Evolutionary conservation across 306 rosid species (phyloP).

Genomic region (Casuarina equisetifolia): DNA sequence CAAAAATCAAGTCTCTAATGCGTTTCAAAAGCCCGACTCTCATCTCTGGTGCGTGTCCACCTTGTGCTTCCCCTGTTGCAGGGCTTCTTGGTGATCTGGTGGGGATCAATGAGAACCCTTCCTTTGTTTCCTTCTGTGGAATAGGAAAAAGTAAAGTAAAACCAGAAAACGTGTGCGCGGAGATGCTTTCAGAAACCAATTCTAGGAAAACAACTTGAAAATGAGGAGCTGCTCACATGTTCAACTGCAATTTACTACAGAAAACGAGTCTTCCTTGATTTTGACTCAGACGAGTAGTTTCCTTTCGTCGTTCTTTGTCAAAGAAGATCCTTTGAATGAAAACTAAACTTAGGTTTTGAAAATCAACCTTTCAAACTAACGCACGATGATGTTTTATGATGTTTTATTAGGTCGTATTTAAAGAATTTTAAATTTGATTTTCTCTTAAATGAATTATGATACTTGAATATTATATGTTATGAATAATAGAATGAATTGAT

Average conservation of each 20-base stretch:
- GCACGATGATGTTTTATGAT: no score
- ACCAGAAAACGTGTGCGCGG: neutral
- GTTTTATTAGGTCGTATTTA: no score
- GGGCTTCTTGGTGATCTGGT: neutral
- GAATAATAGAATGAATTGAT: no score
- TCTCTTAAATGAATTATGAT: no score
- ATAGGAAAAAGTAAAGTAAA: slow-evolving; percentile 2
- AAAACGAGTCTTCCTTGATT: slow-evolving; percentile 1
- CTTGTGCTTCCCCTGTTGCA: neutral
- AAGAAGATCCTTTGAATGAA: neutral
- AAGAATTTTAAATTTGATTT: no score
- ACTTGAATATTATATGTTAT: no score
- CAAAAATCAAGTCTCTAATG: slow-evolving; percentile 23
- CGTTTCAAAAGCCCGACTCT: slow-evolving; percentile 20
- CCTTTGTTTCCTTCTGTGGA: neutral
- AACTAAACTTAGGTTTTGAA: neutral
- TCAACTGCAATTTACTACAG: neutral
- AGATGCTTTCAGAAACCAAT: neutral
- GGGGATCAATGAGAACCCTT: neutral
- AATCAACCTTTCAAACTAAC: no score
- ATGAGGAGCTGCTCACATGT: neutral
- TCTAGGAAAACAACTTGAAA: neutral
- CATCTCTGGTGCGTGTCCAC: slow-evolving; percentile 23
- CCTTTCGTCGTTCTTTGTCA: neutral
- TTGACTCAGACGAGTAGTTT: neutral